These are phyloP conservation scores for Gossypium davidsonii DNA, from an alignment of 441 rosid genomes.

Conservation along the genomic window DNA sequence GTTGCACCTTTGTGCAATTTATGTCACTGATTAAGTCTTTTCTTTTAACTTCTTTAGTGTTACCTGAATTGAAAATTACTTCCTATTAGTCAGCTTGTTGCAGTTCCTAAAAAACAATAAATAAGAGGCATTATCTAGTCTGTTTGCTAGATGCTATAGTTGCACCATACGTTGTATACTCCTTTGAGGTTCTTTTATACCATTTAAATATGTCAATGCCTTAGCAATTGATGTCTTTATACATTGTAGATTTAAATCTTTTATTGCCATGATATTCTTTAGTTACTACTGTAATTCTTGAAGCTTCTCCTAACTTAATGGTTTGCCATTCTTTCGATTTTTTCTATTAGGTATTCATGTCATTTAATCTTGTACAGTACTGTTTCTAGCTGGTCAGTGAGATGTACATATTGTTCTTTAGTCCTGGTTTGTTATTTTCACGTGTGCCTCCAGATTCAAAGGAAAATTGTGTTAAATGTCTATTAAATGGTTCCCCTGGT, in stretches of 20 bases:
- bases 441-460: neutral
- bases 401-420: neutral
- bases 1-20: neutral
- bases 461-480: neutral
- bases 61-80: neutral
- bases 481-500: neutral
- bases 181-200: conserved; percentile 7
- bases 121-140: neutral
- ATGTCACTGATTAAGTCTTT: neutral
- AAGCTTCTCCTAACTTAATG: neutral
- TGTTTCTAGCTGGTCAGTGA: conserved; percentile 4
- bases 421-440: neutral
- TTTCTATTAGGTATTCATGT: neutral
- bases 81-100: neutral
- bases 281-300: neutral
- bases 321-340: neutral
- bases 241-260: neutral
- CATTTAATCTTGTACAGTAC: neutral
- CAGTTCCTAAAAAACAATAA: neutral
- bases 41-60: neutral
- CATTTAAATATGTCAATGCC: neutral
- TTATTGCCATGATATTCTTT: neutral
- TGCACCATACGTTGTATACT: neutral
- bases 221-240: neutral
- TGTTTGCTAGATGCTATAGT: conserved; percentile 6